Evolutionary conservation across 495 filamentous ascomycete genomes (phyloP), one percentile per base, ranked within the genome.

Genomic region (Lophiotrema nucula): DNA sequence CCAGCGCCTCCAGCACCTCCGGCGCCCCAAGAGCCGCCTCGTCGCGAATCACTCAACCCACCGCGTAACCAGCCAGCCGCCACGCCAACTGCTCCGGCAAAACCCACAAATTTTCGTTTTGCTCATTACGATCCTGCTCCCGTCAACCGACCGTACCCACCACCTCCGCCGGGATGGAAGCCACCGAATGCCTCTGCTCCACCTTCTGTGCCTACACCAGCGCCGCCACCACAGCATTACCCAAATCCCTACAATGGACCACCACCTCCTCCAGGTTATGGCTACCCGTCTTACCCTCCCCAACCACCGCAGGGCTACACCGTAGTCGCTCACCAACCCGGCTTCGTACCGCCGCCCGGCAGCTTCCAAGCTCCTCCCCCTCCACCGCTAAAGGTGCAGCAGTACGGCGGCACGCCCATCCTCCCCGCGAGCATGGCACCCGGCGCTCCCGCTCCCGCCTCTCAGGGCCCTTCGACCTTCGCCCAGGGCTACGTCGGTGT

Each of bases 381-480:
- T 4, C 59, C 59, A 10, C 56, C 62, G 12, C 50, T 61, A 4
- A 60, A 65, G 26, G 47, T 53, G 22, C 55, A 51, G 8, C 62
- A 65, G 22, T 65, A 56, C 27, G 62, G 62, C 6, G 62, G 62
- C 22, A 48, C 53, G 23, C 62, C 56, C n/a, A 65, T 65, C 15
- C 47, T 60, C 3, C 62, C 62, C 6, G 62, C 62, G 8, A 65
- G 47, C 45, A 59, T 65, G 49, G 51, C 60, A 8, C 19, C 10
- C 6, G 18, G 39, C 39, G 11, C 39, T 25, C 61, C 61, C 8
- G 49, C 49, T 15, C 43, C 31, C 31, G 13, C 61, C 13, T 41
- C 53, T 13, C 51, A 46, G 8, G 19, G 19, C 4, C 37, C 50
- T 23, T 37, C 18, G 5, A 23, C 2, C 47, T 43, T 11, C 35